These are phyloP conservation scores for Aspergillus caelatus DNA, from an alignment of 2,329 filamentous ascomycete species.

Conservation along the genomic window DNA sequence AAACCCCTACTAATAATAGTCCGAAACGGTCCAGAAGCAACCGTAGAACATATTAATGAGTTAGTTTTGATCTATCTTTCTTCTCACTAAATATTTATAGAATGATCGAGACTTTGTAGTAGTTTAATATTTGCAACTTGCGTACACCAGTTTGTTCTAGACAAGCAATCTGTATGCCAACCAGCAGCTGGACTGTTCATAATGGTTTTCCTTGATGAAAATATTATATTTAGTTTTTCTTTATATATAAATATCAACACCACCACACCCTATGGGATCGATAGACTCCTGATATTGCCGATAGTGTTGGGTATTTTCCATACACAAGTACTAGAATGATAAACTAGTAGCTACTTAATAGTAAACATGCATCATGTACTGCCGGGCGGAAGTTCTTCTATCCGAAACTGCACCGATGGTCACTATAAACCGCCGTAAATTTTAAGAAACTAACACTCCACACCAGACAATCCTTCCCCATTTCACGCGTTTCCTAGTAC, in stretches of 20 bases:
- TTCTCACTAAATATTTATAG: neutral
- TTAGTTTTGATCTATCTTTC: neutral
- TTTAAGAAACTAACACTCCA: constrained; percentile 14
- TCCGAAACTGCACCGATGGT: constrained; percentile 13
- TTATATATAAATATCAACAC: neutral
- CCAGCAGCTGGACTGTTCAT: neutral
- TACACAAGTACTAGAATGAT: neutral
- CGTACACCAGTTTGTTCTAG: neutral
- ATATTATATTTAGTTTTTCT: too few relatives aligned
- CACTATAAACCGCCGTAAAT: constrained; percentile 27
- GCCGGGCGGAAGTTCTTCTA: neutral
- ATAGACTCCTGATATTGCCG: neutral
- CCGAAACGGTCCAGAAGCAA: neutral
- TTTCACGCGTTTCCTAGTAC: neutral
- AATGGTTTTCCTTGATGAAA: neutral
- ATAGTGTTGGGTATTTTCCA: neutral
- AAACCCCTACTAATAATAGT: neutral
- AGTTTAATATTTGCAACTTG: neutral
- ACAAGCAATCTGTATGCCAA: neutral
- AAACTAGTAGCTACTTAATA: too few relatives aligned
- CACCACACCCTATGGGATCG: neutral
- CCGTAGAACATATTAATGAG: neutral
- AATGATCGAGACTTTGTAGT: constrained; percentile 1
- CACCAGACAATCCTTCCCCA: neutral
- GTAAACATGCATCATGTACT: neutral